phyloP scores from a whole-genome alignment of 2,329 filamentous ascomycete genomes.

The Cryphonectria nitschkei region DNA sequence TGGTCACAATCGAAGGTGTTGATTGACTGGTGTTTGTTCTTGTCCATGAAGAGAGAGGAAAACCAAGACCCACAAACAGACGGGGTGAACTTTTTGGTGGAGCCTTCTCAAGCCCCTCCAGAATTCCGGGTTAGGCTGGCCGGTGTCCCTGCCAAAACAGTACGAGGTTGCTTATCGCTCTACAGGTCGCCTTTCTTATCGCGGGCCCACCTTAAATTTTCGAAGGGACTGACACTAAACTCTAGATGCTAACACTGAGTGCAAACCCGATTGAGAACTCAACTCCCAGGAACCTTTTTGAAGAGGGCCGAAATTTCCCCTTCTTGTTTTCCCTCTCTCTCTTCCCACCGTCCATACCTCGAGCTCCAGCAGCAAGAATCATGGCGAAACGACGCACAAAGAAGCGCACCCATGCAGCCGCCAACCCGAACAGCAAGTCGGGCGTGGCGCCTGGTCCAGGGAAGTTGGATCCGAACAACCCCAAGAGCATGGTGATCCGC shows the following conservation, averaged over 20 bases:
- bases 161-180: conserved; percentile 35
- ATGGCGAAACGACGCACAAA: conserved; percentile 86
- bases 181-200: conserved; percentile 34
- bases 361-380: background rate
- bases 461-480: conserved; percentile 68
- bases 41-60: background rate
- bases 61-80: background rate
- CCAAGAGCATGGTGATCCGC: conserved; percentile 98
- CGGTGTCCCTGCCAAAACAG: no score
- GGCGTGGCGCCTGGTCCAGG: conserved; percentile 56
- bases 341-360: background rate
- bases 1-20: background rate
- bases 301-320: no score
- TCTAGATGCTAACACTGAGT: background rate
- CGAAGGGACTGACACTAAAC: conserved; percentile 14
- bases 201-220: conserved; percentile 41
- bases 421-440: conserved; percentile 59
- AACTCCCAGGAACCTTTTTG: background rate
- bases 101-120: conserved; percentile 23
- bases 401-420: conserved; percentile 83
- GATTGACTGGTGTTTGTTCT: background rate
- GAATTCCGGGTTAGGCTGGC: background rate
- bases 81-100: conserved; percentile 41
- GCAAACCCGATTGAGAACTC: background rate
- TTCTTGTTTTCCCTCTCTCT: background rate